These are phyloP conservation scores for Plasmodium gonderi DNA, from an alignment of 169 alveolate genomes.

Conservation along the genomic window DNA sequence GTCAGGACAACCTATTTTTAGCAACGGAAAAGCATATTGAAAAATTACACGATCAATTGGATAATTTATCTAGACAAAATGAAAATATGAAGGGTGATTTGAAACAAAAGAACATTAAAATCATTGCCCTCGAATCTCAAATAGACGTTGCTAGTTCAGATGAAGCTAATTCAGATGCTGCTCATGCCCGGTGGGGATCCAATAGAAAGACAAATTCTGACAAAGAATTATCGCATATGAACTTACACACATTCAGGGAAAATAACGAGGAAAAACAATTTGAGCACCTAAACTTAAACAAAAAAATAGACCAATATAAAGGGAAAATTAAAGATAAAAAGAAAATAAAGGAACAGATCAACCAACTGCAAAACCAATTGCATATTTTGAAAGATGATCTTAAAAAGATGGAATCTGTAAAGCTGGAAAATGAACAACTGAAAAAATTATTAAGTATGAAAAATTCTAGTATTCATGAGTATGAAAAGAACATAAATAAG, in stretches of 20 bases:
- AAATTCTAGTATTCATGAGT: not conserved
- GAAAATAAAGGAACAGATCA: constrained; percentile 24
- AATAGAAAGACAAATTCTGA: not conserved
- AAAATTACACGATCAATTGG: constrained; percentile 34
- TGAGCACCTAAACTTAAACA: constrained; percentile 5
- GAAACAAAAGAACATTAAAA: constrained; percentile 39
- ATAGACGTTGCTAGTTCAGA: not conserved
- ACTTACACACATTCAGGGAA: not conserved
- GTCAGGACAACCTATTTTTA: constrained; percentile 39
- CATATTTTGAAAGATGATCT: constrained; percentile 38
- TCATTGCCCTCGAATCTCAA: constrained; percentile 60
- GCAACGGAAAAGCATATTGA: constrained; percentile 73
- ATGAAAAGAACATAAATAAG: constrained; percentile 23
- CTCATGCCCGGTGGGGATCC: not conserved
- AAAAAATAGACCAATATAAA: not conserved
- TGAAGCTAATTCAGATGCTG: not conserved
- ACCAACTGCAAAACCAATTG: constrained; percentile 29
- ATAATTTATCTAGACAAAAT: constrained; percentile 40
- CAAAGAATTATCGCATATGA: not conserved
- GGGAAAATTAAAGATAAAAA: constrained; percentile 32
- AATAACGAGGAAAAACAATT: not conserved
- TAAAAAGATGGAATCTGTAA: constrained; percentile 28
- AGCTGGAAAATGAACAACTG: constrained; percentile 39
- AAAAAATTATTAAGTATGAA: constrained; percentile 33
- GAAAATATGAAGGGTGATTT: constrained; percentile 37